A percentile compares a stretch with the other conserved stretches of the same genome.
phyloP scores from a whole-genome alignment of 139 green algal genomes.

The Yamagishiella unicocca region DNA sequence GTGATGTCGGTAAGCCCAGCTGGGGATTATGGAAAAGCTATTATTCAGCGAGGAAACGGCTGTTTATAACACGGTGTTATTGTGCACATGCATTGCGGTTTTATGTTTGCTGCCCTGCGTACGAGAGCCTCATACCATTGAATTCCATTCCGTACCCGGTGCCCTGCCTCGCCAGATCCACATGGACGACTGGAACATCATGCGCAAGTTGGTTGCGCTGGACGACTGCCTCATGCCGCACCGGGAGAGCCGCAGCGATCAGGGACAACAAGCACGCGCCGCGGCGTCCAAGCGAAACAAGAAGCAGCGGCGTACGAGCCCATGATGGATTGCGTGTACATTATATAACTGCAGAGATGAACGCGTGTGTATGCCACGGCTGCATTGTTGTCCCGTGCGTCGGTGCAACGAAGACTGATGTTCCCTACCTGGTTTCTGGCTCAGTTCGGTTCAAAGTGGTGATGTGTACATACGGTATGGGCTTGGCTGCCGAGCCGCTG shows the following conservation, averaged over 20 bases:
- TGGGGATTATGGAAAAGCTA: not conserved
- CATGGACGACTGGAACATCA: constrained; percentile 71
- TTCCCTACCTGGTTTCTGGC: too few species aligned
- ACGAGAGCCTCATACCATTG: not conserved
- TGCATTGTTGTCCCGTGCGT: too few species aligned
- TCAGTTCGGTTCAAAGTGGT: too few species aligned
- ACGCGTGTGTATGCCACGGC: too few species aligned
- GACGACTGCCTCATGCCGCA: constrained; percentile 60
- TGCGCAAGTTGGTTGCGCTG: constrained; percentile 45
- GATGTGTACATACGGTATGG: too few species aligned
- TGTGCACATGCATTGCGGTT: not conserved
- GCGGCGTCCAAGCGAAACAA: too few species aligned
- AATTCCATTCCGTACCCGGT: not conserved
- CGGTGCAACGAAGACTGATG: too few species aligned
- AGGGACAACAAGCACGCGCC: too few species aligned
- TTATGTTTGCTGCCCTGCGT: not conserved
- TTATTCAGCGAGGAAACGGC: not conserved
- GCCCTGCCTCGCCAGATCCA: not conserved
- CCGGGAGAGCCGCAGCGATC: not conserved
- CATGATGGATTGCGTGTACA: too few species aligned
- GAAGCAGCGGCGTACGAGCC: too few species aligned
- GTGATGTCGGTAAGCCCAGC: not conserved
- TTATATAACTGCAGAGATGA: too few species aligned
- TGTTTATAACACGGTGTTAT: not conserved
- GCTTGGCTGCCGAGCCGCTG: too few species aligned